phyloP scores from a whole-genome alignment of 2,329 filamentous ascomycete species.

The Epichloe glyceriae region DNA sequence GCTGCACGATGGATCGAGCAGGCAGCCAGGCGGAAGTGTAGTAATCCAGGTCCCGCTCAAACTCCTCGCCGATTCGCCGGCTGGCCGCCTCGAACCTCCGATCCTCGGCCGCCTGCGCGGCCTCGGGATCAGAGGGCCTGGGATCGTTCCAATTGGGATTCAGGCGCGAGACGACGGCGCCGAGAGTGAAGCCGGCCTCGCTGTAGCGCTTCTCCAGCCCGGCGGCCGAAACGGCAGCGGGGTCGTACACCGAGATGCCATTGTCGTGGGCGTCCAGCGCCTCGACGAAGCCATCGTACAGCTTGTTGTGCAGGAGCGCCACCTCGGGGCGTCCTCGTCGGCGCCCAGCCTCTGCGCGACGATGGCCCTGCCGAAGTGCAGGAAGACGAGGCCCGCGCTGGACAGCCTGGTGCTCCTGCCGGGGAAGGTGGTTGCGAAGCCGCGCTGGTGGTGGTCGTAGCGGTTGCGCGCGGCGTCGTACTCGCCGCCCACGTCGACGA shows the following conservation, averaged over 20 bases:
- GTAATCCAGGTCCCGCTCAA: constrained; percentile 67
- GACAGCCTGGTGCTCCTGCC: constrained; percentile 77
- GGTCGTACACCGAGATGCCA: constrained; percentile 73
- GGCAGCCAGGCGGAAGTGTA: constrained; percentile 73
- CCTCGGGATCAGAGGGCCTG: constrained; percentile 32
- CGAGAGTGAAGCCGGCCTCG: constrained; percentile 70
- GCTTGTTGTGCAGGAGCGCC: constrained; percentile 66
- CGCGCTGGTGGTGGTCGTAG: constrained; percentile 96
- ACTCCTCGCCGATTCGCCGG: constrained; percentile 76
- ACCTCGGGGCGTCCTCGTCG: constrained; percentile 51
- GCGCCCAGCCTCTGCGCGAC: constrained; percentile 44
- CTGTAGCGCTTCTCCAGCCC: constrained; percentile 73
- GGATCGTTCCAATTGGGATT: constrained; percentile 73
- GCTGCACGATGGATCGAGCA: constrained; percentile 64
- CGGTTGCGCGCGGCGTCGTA: constrained; percentile 67
- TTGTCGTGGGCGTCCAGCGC: constrained; percentile 97
- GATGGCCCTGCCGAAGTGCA: constrained; percentile 84
- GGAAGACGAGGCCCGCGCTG: constrained; percentile 84
- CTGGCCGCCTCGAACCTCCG: constrained; percentile 66
- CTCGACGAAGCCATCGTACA: constrained; percentile 90
- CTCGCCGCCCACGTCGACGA: constrained; percentile 94
- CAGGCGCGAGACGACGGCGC: constrained; percentile 66
- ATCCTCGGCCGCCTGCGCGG: constrained; percentile 65
- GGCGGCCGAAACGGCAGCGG: constrained; percentile 51
- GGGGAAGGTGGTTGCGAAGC: constrained; percentile 77